Evolutionary conservation across 345 rosid species (phyloP).

Genomic region (Aethionema arabicum): DNA sequence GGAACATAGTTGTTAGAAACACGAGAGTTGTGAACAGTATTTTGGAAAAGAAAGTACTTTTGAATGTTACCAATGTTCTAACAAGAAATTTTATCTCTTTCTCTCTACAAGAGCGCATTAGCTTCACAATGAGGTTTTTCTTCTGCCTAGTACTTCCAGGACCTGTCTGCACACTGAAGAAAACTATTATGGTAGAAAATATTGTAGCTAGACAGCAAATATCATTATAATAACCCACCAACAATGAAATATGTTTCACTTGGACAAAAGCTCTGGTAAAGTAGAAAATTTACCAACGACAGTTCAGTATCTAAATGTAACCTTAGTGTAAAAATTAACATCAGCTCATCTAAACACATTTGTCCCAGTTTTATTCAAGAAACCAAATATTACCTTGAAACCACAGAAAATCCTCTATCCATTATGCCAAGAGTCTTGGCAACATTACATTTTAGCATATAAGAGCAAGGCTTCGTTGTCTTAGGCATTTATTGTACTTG

Average conservation of each 20-base stretch:
- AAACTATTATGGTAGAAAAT: conserved; percentile 17
- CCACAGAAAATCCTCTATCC: conserved; percentile 2
- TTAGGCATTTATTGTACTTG: background rate
- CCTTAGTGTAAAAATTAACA: conserved; percentile 11
- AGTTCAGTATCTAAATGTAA: background rate
- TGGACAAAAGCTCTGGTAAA: background rate
- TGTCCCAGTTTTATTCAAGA: conserved; percentile 8
- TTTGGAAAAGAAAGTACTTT: background rate
- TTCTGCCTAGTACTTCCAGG: conserved; percentile 70
- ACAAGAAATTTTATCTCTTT: conserved; percentile 87
- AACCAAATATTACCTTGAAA: background rate
- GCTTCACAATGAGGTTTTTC: conserved; percentile 76
- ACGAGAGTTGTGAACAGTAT: background rate
- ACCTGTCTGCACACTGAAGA: conserved; percentile 80
- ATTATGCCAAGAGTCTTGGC: background rate
- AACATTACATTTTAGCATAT: background rate
- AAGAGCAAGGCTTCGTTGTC: background rate
- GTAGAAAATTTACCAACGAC: conserved; percentile 2
- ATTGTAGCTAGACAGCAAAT: background rate
- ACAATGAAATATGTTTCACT: background rate
- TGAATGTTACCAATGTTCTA: conserved; percentile 70
- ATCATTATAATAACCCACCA: background rate
- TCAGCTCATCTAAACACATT: background rate
- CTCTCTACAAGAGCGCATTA: conserved; percentile 82
- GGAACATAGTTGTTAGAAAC: background rate